A percentile compares a stretch with the other conserved stretches of the same genome.
Conservation (phyloP, 148 eudicot species). For the Dianthus caryophyllus region DNA sequence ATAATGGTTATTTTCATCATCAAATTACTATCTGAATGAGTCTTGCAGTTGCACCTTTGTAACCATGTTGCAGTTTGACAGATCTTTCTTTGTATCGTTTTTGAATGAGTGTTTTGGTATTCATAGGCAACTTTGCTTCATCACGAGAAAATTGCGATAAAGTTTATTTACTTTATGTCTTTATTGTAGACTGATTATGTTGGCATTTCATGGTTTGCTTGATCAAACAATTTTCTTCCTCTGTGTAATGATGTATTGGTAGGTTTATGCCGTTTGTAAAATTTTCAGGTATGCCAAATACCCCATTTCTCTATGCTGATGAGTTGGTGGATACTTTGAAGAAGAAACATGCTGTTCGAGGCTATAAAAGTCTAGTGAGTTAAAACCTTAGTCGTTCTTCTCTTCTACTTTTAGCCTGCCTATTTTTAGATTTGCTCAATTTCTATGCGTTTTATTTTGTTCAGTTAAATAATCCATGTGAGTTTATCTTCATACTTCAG, state of each 20-base stretch:
- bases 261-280: neutral
- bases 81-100: neutral
- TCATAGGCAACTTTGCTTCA: neutral
- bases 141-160: neutral
- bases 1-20: neutral
- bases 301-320: slow-evolving; percentile 68
- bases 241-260: neutral
- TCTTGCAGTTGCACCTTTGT: neutral
- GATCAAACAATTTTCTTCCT: neutral
- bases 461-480: too few species aligned
- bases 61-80: neutral
- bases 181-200: neutral
- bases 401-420: neutral
- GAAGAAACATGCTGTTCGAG: slow-evolving; percentile 70
- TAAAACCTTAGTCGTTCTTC: neutral
- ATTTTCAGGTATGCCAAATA: slow-evolving; percentile 74
- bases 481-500: too few species aligned
- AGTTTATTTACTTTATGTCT: slow-evolving; percentile 4
- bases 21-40: neutral
- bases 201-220: neutral
- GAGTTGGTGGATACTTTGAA: slow-evolving; percentile 61
- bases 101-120: neutral
- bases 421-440: too few species aligned
- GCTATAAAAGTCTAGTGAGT: slow-evolving; percentile 78
- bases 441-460: too few species aligned